Percentiles rank a stretch among this genome's conserved stretches.
Evolutionary conservation across 1,139 yeast species (phyloP).

Genomic region (Taphrina betulina): DNA sequence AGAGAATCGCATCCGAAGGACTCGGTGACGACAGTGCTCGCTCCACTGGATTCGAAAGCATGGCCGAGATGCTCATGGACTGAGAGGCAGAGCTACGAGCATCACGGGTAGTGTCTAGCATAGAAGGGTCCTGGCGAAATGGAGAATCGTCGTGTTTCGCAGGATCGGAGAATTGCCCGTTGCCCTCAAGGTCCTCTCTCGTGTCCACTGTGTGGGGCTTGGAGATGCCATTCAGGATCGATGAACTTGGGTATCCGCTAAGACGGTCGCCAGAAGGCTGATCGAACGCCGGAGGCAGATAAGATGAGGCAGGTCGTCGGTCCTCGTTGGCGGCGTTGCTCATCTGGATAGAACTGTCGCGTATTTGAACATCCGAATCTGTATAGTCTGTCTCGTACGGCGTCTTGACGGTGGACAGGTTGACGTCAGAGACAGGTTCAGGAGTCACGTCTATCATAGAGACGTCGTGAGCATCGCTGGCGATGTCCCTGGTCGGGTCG

Average conservation of each 20-base stretch:
- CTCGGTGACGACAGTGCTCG: neutral
- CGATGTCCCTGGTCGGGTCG: constrained; percentile 13
- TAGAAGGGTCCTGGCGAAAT: neutral
- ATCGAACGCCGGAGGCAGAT: too few relatives aligned
- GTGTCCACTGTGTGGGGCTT: neutral
- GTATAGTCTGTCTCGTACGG: too few relatives aligned
- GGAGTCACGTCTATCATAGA: neutral
- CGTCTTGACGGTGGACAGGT: too few relatives aligned
- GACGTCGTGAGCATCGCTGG: neutral
- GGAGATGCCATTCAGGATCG: too few relatives aligned
- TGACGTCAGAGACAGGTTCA: neutral
- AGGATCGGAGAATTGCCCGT: too few relatives aligned
- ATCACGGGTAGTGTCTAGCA: neutral
- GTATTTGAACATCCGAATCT: too few relatives aligned
- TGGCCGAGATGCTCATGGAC: constrained; percentile 19
- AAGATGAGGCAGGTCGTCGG: neutral
- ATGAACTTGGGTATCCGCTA: too few relatives aligned
- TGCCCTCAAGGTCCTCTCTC: neutral
- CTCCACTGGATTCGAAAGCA: constrained; percentile 21
- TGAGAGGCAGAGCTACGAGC: neutral
- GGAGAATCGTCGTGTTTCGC: too few relatives aligned
- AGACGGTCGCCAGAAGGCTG: too few relatives aligned
- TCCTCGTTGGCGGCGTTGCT: neutral
- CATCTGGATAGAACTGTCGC: neutral
- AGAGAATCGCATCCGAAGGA: neutral